Evolutionary conservation across 345 rosid species (phyloP), one percentile per base, ranked within the genome.

Genomic region (Murraya koenigii): DNA sequence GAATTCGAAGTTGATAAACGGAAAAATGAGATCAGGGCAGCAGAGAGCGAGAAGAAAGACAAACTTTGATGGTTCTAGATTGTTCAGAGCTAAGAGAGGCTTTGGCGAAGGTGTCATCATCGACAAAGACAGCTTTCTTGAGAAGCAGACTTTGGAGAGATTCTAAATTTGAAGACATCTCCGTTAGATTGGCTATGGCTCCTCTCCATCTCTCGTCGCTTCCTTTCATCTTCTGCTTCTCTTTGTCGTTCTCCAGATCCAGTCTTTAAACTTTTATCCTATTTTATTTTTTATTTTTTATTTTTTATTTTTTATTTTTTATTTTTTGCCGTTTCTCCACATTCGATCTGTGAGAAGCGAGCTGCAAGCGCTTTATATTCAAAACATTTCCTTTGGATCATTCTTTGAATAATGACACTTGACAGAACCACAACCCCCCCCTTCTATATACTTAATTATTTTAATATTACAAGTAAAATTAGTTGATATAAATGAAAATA

Each of bases 71-170:
- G 39, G 96, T 81, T 76, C 98, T 94, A 41, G 97, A 86, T 85
- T 97, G 98, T 76, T 97, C 95, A 69, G 97, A 91, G 73, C 89
- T 89, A 71, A 97, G 92, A 65, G 98, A 97, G 49, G 97, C 96
- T 86, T 89, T 88, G 75, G 93, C 74, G 80, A 91, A 97, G 56
- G 97, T 88, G 39, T 97, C 98, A 55, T 94, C 97, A 67, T 91
- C 97, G 1, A 97, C 98, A 76, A 94, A 97, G 33, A 97, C 96
- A 55, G 99, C 97, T 87, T 97, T 97, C 82, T 86, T 92, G 58
- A 90, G 85, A 49, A 97, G 94, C 49, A 97, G 83, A 78, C 87
- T 94, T 66, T 94, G 97, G 19, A 97, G 96, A 20, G 98, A 93
- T 56, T 94, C 97, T 3, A 97, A 80, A 86, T 94, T 94, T 59